Conservation (phyloP, 2,329 filamentous ascomycete species). For the Karstenula rhodostoma region DNA sequence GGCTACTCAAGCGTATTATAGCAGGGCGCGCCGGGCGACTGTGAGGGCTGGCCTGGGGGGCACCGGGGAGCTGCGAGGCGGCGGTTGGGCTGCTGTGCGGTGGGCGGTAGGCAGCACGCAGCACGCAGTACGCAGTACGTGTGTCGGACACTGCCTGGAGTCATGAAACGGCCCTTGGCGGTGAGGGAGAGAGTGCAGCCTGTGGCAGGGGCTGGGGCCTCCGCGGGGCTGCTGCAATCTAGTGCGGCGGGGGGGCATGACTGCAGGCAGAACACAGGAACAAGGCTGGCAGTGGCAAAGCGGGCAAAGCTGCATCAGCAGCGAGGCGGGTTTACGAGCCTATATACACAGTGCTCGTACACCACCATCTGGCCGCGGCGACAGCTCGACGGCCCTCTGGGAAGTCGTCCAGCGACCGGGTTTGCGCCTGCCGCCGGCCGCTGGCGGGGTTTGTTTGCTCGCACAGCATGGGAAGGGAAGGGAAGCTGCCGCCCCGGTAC, state of each 20-base stretch:
- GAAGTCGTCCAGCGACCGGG: conserved; percentile 2
- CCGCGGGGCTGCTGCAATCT: conserved; percentile 5
- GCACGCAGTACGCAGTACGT: no score
- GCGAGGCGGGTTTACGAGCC: not conserved
- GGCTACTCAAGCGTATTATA: conserved; percentile 26
- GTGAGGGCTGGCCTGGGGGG: conserved; percentile 1
- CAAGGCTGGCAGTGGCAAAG: not conserved
- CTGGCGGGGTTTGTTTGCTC: not conserved
- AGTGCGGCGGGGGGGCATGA: not conserved
- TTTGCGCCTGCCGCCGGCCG: conserved; percentile 7
- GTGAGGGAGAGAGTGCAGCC: conserved; percentile 11
- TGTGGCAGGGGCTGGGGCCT: not conserved
- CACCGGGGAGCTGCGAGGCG: not conserved
- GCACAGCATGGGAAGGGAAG: conserved; percentile 9
- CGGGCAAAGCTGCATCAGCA: not conserved
- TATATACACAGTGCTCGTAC: not conserved
- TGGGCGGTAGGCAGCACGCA: conserved; percentile 17
- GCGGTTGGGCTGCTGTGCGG: conserved; percentile 31
- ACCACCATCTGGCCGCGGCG: not conserved
- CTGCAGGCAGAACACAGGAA: not conserved
- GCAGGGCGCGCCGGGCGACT: conserved; percentile 13
- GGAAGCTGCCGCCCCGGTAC: conserved; percentile 2
- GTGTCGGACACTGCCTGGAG: conserved; percentile 5
- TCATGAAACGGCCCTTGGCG: conserved; percentile 15
- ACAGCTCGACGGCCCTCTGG: not conserved